These are phyloP conservation scores for Gossypium herbaceum DNA, from an alignment of 345 rosid genomes.

Conservation along the genomic window DNA sequence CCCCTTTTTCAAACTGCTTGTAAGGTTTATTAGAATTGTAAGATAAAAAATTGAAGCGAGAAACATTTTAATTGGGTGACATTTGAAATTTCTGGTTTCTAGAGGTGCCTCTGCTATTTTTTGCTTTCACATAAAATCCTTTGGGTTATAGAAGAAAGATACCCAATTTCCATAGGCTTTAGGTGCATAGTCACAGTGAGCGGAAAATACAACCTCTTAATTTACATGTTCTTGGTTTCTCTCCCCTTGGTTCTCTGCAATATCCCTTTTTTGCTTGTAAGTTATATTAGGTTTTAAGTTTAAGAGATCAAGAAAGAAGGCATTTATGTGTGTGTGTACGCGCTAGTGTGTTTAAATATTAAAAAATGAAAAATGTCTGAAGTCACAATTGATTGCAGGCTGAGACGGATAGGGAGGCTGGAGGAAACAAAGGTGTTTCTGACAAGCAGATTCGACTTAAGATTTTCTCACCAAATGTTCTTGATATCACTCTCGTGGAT, in stretches of 20 bases:
- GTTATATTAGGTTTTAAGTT: background rate
- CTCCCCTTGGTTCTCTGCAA: background rate
- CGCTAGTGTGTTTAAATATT: background rate
- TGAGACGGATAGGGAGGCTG: conserved; percentile 82
- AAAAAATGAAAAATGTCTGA: background rate
- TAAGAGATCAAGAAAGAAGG: background rate
- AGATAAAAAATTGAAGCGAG: background rate
- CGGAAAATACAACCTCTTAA: background rate
- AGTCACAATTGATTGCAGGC: conserved; percentile 36
- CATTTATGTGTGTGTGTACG: background rate
- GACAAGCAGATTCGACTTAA: conserved; percentile 87
- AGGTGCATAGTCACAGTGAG: background rate
- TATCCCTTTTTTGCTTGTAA: background rate
- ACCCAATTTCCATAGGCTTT: background rate
- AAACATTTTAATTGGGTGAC: background rate
- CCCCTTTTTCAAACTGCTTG: background rate
- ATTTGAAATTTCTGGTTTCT: background rate
- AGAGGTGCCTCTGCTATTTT: background rate
- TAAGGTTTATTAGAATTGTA: background rate
- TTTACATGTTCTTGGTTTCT: too few relatives aligned
- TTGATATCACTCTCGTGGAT: conserved; percentile 91
- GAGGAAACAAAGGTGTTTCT: conserved; percentile 86
- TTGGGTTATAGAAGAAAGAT: background rate
- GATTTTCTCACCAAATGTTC: conserved; percentile 88
- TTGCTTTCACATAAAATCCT: background rate